These are phyloP conservation scores for Carex kokanica DNA, from an alignment of 176 grass and related monocot genomes.

Conservation along the genomic window DNA sequence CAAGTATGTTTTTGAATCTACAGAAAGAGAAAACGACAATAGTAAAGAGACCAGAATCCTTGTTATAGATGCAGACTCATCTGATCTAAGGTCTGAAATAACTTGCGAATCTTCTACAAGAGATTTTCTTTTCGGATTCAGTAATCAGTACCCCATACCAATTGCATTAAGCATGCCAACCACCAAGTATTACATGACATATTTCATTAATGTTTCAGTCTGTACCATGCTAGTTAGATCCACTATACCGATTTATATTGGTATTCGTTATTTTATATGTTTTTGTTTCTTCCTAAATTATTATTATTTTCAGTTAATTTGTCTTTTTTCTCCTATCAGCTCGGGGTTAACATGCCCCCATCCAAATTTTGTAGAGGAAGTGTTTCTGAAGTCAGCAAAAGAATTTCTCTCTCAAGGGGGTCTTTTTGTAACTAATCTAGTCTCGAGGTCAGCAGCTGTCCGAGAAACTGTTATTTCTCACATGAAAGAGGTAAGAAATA, in stretches of 20 bases:
- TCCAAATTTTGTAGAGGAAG: constrained; percentile 73
- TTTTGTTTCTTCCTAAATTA: constrained; percentile 11
- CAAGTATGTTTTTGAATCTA: constrained; percentile 52
- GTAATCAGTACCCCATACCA: not conserved
- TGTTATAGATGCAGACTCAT: constrained; percentile 90
- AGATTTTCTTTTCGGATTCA: not conserved
- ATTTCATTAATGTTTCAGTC: not conserved
- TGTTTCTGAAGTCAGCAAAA: constrained; percentile 58
- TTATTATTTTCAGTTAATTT: constrained; percentile 4
- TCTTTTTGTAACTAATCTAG: constrained; percentile 81
- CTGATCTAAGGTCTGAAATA: constrained; percentile 66
- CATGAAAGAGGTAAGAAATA: constrained; percentile 56
- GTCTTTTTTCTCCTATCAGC: constrained; percentile 34
- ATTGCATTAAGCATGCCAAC: not conserved
- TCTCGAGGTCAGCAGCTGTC: constrained; percentile 57
- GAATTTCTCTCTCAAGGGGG: constrained; percentile 60
- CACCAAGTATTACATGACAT: not conserved
- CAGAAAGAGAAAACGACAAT: constrained; percentile 21
- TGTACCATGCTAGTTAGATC: not conserved
- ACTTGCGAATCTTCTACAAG: not conserved
- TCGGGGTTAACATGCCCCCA: constrained; percentile 82
- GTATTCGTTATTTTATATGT: not conserved
- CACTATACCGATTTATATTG: not conserved
- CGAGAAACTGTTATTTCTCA: constrained; percentile 57
- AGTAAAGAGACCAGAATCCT: constrained; percentile 53